A percentile compares a stretch with the other conserved stretches of the same genome.
phyloP scores from a whole-genome alignment of 1,139 yeast genomes.

The Wickerhamomyces sp. region DNA sequence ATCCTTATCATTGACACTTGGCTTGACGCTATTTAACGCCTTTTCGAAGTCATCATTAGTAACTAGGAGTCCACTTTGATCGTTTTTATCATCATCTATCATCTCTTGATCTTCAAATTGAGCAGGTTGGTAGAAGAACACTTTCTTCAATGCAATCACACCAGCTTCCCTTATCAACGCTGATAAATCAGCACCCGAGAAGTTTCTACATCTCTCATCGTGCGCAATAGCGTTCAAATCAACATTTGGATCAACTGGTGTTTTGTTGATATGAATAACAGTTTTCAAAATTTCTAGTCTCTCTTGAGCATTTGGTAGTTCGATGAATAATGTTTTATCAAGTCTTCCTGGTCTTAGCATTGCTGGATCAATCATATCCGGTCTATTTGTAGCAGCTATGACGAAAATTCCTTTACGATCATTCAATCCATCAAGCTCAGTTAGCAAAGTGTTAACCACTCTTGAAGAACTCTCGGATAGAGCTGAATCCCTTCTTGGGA shows the following conservation, averaged over 20 bases:
- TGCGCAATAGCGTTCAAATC: conserved; percentile 58
- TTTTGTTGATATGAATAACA: conserved; percentile 61
- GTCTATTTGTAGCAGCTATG: conserved; percentile 95
- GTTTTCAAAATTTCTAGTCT: conserved; percentile 79
- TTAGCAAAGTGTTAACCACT: conserved; percentile 89
- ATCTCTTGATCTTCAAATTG: conserved; percentile 36
- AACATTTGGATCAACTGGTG: conserved; percentile 69
- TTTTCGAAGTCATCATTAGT: conserved; percentile 59
- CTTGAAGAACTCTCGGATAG: conserved; percentile 87
- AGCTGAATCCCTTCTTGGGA: conserved; percentile 87
- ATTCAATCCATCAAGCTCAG: conserved; percentile 91
- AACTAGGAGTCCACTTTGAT: conserved; percentile 41
- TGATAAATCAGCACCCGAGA: conserved; percentile 94
- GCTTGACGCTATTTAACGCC: conserved; percentile 75
- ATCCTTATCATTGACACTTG: conserved; percentile 88
- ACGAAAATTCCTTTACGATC: conserved; percentile 92
- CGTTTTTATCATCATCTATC: conserved; percentile 28
- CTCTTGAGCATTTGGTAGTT: conserved; percentile 76
- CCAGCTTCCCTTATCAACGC: conserved; percentile 93
- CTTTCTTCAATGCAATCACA: conserved; percentile 73
- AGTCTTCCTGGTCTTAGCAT: conserved; percentile 96
- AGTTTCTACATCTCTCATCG: conserved; percentile 80
- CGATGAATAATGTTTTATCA: conserved; percentile 89
- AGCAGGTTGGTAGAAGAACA: conserved; percentile 45
- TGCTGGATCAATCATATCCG: conserved; percentile 98